A percentile compares a stretch with the other conserved stretches of the same genome.
Evolutionary conservation across 352 stramenopile genomes (phyloP).

Genomic region (Achlya hypogyna): DNA sequence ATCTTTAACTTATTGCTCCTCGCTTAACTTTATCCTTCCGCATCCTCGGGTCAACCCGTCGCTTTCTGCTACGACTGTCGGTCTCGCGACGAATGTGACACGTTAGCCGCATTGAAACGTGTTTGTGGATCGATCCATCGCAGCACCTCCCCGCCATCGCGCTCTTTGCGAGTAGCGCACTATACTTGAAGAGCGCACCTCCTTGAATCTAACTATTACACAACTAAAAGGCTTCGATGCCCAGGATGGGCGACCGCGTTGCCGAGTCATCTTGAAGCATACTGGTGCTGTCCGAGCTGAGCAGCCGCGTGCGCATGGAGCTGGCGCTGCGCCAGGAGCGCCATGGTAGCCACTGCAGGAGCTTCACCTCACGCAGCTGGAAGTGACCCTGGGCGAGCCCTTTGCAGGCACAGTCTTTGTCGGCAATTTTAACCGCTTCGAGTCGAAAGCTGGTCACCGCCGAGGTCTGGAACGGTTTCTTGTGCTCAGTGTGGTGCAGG

Average conservation of each 20-base stretch:
- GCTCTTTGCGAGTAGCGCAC: too few relatives aligned
- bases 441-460: not conserved
- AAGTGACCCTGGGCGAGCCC: not conserved
- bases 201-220: too few relatives aligned
- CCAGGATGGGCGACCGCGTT: not conserved
- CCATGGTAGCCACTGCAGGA: not conserved
- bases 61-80: too few relatives aligned
- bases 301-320: not conserved
- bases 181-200: too few relatives aligned
- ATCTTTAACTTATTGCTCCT: too few relatives aligned
- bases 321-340: not conserved
- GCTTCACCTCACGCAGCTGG: not conserved
- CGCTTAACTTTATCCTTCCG: too few relatives aligned
- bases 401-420: not conserved
- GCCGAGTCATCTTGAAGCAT: not conserved
- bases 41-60: too few relatives aligned
- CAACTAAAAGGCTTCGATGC: not conserved
- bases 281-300: not conserved
- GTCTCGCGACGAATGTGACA: too few relatives aligned
- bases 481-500: conserved; percentile 29
- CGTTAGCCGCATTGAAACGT: too few relatives aligned
- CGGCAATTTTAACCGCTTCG: too few relatives aligned
- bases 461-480: conserved; percentile 23
- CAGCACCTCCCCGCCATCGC: too few relatives aligned
- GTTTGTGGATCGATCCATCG: too few relatives aligned